Evolutionary conservation across 176 grass and related monocot species (phyloP), one percentile per base, ranked within the genome.

Genomic region (Rhynchospora breviuscula): DNA sequence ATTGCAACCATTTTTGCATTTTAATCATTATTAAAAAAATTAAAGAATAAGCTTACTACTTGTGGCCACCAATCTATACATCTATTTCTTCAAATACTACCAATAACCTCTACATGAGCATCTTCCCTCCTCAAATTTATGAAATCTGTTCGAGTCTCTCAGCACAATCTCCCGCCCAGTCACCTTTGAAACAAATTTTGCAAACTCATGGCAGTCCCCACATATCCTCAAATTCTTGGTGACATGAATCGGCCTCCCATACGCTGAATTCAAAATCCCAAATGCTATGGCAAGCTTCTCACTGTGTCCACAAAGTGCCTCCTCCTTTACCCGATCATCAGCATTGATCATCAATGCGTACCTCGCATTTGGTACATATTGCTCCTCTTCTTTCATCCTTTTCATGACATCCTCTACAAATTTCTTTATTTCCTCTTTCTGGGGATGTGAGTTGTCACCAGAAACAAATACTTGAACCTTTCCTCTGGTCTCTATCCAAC

Each of bases 31-130:
- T 10, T 10, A 62, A 67, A 43, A 73, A 9, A 75, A 14, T 52
- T 26, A 0, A 49, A 15, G 2, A 75, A 75, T 26, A 54, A 76
- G 48, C 72, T 76, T 76, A 29, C 12, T 53, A 76, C 5, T 6
- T 76, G 29, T 76, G 48, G 47, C 47, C 6, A 76, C 21, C 19
- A 75, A 75, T 53, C 46, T 53, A 47, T 57, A 22, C 17, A 21
- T 77, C 8, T 52, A 23, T n/a, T 56, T 84, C 67, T 26, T 73
- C 26, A 19, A 76, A 56, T 59, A 75, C 85, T 67, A 94, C 90
- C 90, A 92, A 65, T 84, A 91, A 72, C 94, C 92, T 88, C 92
- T 97, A 47, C 94, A 97, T 60, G 92, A 94, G 68, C 94, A 97
- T 53, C 88, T 90, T 21, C 94, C 94, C 70, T 80, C 78, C 72